phyloP scores from a whole-genome alignment of 345 rosid genomes.

The Hibiscus tridactylites region DNA sequence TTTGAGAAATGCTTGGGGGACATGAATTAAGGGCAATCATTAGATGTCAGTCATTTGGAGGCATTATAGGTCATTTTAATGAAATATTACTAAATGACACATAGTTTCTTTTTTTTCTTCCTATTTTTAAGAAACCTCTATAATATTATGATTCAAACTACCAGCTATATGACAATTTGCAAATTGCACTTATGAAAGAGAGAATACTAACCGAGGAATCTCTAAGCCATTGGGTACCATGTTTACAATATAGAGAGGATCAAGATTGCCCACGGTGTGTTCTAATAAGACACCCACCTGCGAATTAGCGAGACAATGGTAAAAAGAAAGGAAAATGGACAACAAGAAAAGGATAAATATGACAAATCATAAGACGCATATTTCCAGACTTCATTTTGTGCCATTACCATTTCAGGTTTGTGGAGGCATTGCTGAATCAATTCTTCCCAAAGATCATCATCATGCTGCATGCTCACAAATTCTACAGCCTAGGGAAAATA shows the following conservation, averaged over 20 bases:
- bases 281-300: constrained; percentile 93
- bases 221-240: constrained; percentile 96
- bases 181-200: background rate
- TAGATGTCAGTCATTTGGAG: too few relatives aligned
- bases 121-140: too few relatives aligned
- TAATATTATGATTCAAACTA: too few relatives aligned
- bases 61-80: too few relatives aligned
- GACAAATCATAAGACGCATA: background rate
- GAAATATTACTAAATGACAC: too few relatives aligned
- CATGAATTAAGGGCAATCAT: too few relatives aligned
- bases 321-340: background rate
- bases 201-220: constrained; percentile 78
- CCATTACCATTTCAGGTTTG: constrained; percentile 90
- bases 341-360: background rate
- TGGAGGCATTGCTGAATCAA: constrained; percentile 83
- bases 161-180: background rate
- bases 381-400: background rate
- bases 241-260: constrained; percentile 91
- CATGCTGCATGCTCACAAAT: constrained; percentile 91
- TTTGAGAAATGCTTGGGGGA: too few relatives aligned
- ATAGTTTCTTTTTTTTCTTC: too few relatives aligned
- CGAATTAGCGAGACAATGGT: constrained; percentile 13
- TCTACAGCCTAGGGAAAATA: constrained; percentile 82
- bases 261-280: constrained; percentile 98
- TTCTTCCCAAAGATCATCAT: constrained; percentile 99